Evolutionary conservation across 257 asterid species (phyloP).

Genomic region (Solanum tarijense): DNA sequence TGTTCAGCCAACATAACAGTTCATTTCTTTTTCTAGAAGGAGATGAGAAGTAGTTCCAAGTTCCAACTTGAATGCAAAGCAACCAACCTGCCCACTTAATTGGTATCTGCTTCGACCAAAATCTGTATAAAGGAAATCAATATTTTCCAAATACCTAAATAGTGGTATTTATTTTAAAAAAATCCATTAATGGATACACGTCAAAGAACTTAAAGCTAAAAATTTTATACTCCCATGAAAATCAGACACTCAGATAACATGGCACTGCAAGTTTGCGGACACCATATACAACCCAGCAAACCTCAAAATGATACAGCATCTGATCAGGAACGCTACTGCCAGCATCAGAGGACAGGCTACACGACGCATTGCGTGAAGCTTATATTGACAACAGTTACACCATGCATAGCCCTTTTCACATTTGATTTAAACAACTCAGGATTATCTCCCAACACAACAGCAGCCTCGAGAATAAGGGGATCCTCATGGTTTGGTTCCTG

Average conservation of each 20-base stretch:
- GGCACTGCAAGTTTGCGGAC: not conserved
- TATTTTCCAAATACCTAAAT: not conserved
- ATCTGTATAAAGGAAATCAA: not conserved
- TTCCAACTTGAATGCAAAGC: not conserved
- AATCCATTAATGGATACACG: not conserved
- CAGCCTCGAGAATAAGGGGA: constrained; percentile 33
- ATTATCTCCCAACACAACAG: constrained; percentile 23
- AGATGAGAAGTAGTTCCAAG: not conserved
- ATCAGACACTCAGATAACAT: not conserved
- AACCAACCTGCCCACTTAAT: not conserved
- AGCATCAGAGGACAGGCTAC: not conserved
- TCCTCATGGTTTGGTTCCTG: constrained; percentile 36
- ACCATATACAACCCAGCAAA: not conserved
- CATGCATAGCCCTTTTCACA: constrained; percentile 40
- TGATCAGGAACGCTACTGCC: not conserved
- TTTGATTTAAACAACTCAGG: constrained; percentile 28
- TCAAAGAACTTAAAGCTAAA: not conserved
- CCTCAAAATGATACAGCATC: not conserved
- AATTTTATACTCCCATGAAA: not conserved
- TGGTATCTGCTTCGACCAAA: not conserved
- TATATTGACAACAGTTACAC: constrained; percentile 27
- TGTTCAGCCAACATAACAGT: not conserved
- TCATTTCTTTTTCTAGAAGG: not conserved
- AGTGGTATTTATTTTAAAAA: not conserved
- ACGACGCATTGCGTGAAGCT: constrained; percentile 18